A percentile compares a stretch with the other conserved stretches of the same genome.
phyloP scores from a whole-genome alignment of 495 filamentous ascomycete genomes.

The Durotheca rogersii region DNA sequence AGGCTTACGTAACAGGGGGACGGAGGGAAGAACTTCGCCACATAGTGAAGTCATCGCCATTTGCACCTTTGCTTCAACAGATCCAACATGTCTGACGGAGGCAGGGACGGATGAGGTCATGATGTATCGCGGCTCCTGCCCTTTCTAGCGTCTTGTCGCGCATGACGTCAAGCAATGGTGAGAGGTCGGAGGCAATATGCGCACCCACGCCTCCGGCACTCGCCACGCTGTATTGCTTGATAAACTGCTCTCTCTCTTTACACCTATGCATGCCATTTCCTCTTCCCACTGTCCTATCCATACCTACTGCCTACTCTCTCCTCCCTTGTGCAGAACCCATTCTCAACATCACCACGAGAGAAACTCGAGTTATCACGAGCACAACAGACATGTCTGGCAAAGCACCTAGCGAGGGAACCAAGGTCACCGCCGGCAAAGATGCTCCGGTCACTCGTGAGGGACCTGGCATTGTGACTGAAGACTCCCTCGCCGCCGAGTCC shows the following conservation, averaged over 20 bases:
- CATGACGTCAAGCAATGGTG: slow-evolving; percentile 37
- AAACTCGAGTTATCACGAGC: too few relatives aligned
- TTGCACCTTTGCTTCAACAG: background rate
- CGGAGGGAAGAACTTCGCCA: slow-evolving; percentile 4
- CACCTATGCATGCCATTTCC: too few relatives aligned
- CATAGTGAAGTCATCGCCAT: slow-evolving; percentile 14
- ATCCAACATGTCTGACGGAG: slow-evolving; percentile 3
- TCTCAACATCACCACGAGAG: too few relatives aligned
- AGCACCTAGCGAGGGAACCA: slow-evolving; percentile 33
- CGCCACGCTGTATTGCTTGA: background rate
- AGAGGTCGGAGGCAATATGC: background rate
- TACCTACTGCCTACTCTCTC: too few relatives aligned
- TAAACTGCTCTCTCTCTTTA: background rate
- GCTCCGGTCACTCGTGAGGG: slow-evolving; percentile 35
- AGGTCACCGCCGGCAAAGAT: slow-evolving; percentile 31
- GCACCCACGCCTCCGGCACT: background rate
- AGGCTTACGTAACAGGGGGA: too few relatives aligned
- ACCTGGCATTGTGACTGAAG: slow-evolving; percentile 32
- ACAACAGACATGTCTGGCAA: slow-evolving; percentile 26
- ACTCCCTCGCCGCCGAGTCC: slow-evolving; percentile 46
- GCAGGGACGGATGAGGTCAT: slow-evolving; percentile 31
- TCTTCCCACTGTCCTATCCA: background rate
- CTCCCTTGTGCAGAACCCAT: too few relatives aligned
- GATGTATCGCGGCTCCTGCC: slow-evolving; percentile 5
- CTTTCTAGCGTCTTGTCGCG: slow-evolving; percentile 23